Conservation (phyloP, 371 early-diverging fungal species). For the Cokeromyces recurvatus region DNA sequence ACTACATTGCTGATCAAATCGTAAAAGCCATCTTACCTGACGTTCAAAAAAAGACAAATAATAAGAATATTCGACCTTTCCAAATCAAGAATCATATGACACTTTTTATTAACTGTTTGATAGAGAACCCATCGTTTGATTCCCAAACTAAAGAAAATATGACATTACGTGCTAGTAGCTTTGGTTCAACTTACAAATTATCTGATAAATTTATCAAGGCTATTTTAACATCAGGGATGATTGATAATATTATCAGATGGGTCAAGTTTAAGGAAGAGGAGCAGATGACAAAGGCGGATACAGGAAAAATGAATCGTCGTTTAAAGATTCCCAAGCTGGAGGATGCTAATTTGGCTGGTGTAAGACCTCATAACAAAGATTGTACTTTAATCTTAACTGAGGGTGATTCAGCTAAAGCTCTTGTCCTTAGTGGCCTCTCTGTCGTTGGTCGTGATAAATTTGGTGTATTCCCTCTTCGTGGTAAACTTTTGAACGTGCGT, state of each 20-base stretch:
- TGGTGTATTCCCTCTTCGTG: constrained; percentile 99
- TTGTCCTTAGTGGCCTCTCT: constrained; percentile 92
- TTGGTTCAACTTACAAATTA: constrained; percentile 88
- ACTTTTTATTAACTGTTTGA: constrained; percentile 96
- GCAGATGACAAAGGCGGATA: constrained; percentile 94
- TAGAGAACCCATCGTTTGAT: constrained; percentile 99
- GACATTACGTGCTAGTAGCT: constrained; percentile 79
- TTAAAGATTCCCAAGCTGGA: constrained; percentile 95
- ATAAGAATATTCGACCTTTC: constrained; percentile 72
- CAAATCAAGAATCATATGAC: constrained; percentile 93
- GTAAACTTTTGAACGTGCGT: constrained; percentile 98
- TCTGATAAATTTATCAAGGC: constrained; percentile 83
- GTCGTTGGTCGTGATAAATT: constrained; percentile 95
- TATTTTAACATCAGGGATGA: constrained; percentile 78
- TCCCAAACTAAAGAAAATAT: constrained; percentile 99
- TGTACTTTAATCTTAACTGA: constrained; percentile 99
- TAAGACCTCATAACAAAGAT: constrained; percentile 59
- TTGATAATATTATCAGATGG: constrained; percentile 80
- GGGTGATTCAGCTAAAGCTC: constrained; percentile 99
- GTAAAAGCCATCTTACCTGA: constrained; percentile 69
- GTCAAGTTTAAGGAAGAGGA: constrained; percentile 83
- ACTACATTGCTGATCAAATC: constrained; percentile 89
- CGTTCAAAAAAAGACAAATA: constrained; percentile 84
- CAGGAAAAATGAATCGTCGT: constrained; percentile 67
- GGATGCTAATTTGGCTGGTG: constrained; percentile 98